phyloP scores from a whole-genome alignment of 2,329 filamentous ascomycete species.

The Colletotrichum cuscutae region DNA sequence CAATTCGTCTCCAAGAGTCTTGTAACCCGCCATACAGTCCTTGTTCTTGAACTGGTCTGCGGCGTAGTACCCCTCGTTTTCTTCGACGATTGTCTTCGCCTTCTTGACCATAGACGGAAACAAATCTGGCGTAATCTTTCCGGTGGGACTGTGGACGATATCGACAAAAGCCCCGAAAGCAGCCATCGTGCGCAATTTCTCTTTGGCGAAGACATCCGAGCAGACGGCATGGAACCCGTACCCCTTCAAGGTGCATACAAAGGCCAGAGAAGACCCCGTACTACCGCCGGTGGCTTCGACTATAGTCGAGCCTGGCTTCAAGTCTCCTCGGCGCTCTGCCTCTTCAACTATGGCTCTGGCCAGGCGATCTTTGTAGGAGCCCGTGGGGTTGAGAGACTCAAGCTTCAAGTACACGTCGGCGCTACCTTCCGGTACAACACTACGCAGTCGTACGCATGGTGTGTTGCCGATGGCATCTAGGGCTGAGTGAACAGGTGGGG shows the following conservation, averaged over 20 bases:
- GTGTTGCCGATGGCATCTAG: constrained; percentile 32
- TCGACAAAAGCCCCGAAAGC: constrained; percentile 32
- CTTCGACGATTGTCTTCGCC: not conserved
- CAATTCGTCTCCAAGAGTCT: constrained; percentile 16
- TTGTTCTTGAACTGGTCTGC: constrained; percentile 33
- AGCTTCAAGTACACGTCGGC: constrained; percentile 31
- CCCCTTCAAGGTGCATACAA: constrained; percentile 37
- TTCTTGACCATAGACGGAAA: constrained; percentile 8
- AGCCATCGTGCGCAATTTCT: constrained; percentile 34
- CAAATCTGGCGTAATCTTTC: constrained; percentile 31
- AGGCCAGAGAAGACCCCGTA: constrained; percentile 31
- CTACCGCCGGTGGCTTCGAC: constrained; percentile 35
- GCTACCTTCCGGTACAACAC: constrained; percentile 22
- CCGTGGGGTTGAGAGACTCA: constrained; percentile 31
- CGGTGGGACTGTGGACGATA: constrained; percentile 23
- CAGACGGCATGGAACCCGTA: constrained; percentile 37
- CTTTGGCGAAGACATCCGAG: constrained; percentile 19
- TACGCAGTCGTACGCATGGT: constrained; percentile 22
- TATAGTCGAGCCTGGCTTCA: constrained; percentile 12
- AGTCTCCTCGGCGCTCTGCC: constrained; percentile 17
- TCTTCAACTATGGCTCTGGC: constrained; percentile 28
- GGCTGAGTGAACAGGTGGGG: not conserved
- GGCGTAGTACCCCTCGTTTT: constrained; percentile 3
- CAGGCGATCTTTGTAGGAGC: constrained; percentile 32
- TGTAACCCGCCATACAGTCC: constrained; percentile 31